phyloP scores from a whole-genome alignment of 2,329 filamentous ascomycete species.

The Emmonsia crescens region DNA sequence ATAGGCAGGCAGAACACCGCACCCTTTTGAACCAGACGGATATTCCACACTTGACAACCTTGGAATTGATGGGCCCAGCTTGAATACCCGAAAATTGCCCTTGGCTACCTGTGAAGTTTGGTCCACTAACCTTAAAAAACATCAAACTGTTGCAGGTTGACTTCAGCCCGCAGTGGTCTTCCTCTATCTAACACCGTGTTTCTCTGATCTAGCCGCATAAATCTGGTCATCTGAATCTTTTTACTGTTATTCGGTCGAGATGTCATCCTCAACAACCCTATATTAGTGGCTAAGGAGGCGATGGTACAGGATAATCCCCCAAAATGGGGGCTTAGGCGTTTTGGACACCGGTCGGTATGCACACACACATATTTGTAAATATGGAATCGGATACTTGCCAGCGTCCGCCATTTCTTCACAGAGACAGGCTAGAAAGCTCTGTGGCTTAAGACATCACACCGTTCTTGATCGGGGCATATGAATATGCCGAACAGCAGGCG shows the following conservation, averaged over 20 bases:
- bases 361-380: neutral
- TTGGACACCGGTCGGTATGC: neutral
- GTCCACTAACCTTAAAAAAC: neutral
- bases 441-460: neutral
- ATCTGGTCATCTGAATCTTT: slow-evolving; percentile 2
- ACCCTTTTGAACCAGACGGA: slow-evolving; percentile 3
- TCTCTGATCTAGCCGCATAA: neutral
- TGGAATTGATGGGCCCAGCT: neutral
- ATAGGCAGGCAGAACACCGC: neutral
- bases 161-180: neutral
- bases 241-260: neutral
- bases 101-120: neutral
- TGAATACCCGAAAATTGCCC: slow-evolving; percentile 1
- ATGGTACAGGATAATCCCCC: neutral
- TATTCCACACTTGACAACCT: slow-evolving; percentile 1
- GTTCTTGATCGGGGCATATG: neutral
- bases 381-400: neutral
- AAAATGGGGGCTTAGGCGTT: neutral
- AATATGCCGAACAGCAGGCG: neutral
- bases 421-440: neutral
- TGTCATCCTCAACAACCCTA: neutral
- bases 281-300: neutral
- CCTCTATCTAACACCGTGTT: neutral
- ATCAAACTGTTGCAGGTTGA: neutral
- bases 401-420: neutral